These are phyloP conservation scores for Ganoderma leucocontextum DNA, from an alignment of 1,284 basidiomycete species.

Conservation along the genomic window DNA sequence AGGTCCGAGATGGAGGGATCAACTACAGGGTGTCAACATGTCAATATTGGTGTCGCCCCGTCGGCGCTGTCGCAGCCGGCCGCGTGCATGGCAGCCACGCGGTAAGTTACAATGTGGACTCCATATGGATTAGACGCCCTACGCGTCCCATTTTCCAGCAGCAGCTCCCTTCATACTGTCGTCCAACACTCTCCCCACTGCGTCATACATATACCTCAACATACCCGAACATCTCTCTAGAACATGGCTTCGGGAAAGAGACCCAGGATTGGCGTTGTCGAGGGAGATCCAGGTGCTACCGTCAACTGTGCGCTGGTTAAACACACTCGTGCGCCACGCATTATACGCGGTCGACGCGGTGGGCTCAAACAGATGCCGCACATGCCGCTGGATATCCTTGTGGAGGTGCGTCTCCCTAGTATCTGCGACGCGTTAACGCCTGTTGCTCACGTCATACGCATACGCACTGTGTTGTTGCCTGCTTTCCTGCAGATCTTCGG, in stretches of 20 bases:
- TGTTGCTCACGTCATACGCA: background rate
- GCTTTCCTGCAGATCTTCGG: constrained; percentile 31
- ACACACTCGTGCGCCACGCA: background rate
- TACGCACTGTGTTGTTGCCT: background rate
- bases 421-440: too few relatives aligned
- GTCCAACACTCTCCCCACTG: background rate
- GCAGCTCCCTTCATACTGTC: background rate
- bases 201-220: background rate
- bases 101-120: too few relatives aligned
- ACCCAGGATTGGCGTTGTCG: background rate
- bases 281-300: too few relatives aligned
- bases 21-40: too few relatives aligned
- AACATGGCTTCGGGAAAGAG: constrained; percentile 1
- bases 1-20: too few relatives aligned
- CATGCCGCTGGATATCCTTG: constrained; percentile 36
- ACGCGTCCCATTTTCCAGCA: too few relatives aligned
- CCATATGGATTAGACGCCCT: too few relatives aligned
- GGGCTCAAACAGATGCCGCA: constrained; percentile 27
- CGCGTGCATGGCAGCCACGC: too few relatives aligned
- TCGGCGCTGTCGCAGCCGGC: too few relatives aligned
- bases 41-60: too few relatives aligned
- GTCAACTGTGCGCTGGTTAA: background rate
- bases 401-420: constrained; percentile 24
- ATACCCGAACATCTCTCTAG: too few relatives aligned
- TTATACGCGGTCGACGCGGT: background rate